Percentiles rank a stretch among this genome's conserved stretches.
Evolutionary conservation across 2,329 filamentous ascomycete genomes (phyloP).

Genomic region (Epichloe elymi): DNA sequence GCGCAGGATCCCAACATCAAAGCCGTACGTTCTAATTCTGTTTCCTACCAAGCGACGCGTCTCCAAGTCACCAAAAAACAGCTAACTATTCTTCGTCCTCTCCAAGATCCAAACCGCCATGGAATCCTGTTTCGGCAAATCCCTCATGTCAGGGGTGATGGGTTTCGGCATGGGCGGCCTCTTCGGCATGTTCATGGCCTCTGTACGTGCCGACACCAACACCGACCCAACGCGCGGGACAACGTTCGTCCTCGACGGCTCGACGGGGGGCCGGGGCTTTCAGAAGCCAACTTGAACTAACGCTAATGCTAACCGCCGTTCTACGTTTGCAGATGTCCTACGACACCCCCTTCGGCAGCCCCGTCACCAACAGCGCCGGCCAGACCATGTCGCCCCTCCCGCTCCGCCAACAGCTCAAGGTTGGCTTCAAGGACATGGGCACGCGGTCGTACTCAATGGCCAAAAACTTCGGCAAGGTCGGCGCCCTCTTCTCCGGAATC

Average conservation of each 20-base stretch:
- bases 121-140: conserved; percentile 87
- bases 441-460: conserved; percentile 66
- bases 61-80: background rate
- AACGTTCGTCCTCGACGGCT: no score
- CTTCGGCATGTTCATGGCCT: conserved; percentile 97
- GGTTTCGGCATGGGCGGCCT: conserved; percentile 88
- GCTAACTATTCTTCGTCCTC: background rate
- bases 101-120: conserved; percentile 65
- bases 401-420: conserved; percentile 66
- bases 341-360: conserved; percentile 65
- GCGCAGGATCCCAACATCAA: conserved; percentile 40
- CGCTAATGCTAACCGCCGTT: no score
- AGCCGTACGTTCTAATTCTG: conserved; percentile 26
- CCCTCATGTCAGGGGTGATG: conserved; percentile 79
- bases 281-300: no score
- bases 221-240: background rate
- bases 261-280: no score
- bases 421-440: conserved; percentile 94
- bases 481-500: conserved; percentile 79
- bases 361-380: conserved; percentile 24
- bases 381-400: conserved; percentile 49
- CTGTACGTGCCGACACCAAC: conserved; percentile 42
- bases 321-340: conserved; percentile 68
- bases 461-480: conserved; percentile 91
- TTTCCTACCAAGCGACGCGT: background rate